Evolutionary conservation across 805 yeast genomes (phyloP), one percentile per base, ranked within the genome.

Genomic region (Spathaspora girioi): DNA sequence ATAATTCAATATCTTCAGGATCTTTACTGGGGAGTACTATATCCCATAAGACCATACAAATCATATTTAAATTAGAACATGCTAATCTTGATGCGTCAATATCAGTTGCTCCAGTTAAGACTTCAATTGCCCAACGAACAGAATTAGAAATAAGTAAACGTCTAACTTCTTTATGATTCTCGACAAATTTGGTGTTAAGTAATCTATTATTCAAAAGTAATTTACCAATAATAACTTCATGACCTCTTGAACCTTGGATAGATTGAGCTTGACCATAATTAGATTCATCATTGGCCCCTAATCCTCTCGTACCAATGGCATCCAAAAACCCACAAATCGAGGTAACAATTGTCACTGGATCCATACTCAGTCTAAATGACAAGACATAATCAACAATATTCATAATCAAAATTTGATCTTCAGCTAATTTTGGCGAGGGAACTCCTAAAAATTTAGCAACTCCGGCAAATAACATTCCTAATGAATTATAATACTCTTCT

Each of bases 41-140:
- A 47, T 56, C 62, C 75, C 65, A 77, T 67, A 26, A 62, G 55
- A 54, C 64, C 57, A 63, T 64, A 53, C 83, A 71, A 29, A 80
- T 73, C 15, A 84, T 74, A 41, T 83, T 68, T 59, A 86, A 61
- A 20, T 84, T 73, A 18, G 85, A 80, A 50, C 81, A 76, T 0
- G 91, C 86, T 55, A 87, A 68, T 65, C 96, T 76, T 1, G 84
- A 63, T 15, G 86, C 79, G 43, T 83, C 88, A 20, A 82, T 57
- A 59, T 81, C 87, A 17, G 68, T 67, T 1, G 78, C 75, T 6
- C 81, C 77, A 38, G 72, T 61, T 43, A 83, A 76, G 8, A 85
- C 80, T 49, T 82, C 82, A 66, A 86, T 69, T 0, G 84, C 67
- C 85, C 88, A 80, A 26, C 70, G 70, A 8, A 84, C 73, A 26